phyloP scores from a whole-genome alignment of 768 basidiomycete genomes.

The Kondoa subrosea region DNA sequence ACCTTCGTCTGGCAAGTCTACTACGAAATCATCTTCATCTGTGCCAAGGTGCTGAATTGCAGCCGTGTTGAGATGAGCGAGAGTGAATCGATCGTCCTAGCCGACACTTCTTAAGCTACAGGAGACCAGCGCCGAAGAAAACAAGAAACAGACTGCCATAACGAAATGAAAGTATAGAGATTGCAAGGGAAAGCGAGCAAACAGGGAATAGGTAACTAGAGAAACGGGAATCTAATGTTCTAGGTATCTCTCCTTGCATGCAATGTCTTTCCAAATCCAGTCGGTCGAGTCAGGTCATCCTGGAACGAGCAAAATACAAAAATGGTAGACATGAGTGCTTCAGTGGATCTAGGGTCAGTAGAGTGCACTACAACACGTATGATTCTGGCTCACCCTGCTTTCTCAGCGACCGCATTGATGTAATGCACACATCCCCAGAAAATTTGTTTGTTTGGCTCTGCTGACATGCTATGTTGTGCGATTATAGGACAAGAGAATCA shows the following conservation, averaged over 20 bases:
- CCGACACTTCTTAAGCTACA: neutral
- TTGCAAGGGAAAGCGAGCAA: neutral
- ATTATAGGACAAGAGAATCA: constrained; percentile 39
- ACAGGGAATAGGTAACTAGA: neutral
- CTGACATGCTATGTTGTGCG: constrained; percentile 29
- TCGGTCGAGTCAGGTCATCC: too few species aligned
- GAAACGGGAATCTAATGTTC: neutral
- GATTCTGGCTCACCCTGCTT: neutral
- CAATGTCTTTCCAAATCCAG: too few species aligned
- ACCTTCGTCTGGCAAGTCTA: constrained; percentile 11
- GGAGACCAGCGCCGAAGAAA: neutral
- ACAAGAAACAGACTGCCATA: neutral
- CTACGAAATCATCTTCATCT: constrained; percentile 2
- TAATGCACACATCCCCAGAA: too few species aligned
- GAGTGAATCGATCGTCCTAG: constrained; percentile 6
- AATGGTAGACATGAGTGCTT: neutral
- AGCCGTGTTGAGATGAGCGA: constrained; percentile 1
- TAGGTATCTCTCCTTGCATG: neutral
- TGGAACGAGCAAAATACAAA: too few species aligned
- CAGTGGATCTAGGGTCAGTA: neutral
- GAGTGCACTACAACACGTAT: neutral
- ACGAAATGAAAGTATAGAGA: neutral
- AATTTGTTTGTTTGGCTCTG: neutral
- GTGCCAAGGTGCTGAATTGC: constrained; percentile 3
- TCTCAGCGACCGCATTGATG: neutral